A percentile compares a stretch with the other conserved stretches of the same genome.
These are phyloP conservation scores for Populus hybrid DNA, from an alignment of 441 rosid species.

Conservation along the genomic window DNA sequence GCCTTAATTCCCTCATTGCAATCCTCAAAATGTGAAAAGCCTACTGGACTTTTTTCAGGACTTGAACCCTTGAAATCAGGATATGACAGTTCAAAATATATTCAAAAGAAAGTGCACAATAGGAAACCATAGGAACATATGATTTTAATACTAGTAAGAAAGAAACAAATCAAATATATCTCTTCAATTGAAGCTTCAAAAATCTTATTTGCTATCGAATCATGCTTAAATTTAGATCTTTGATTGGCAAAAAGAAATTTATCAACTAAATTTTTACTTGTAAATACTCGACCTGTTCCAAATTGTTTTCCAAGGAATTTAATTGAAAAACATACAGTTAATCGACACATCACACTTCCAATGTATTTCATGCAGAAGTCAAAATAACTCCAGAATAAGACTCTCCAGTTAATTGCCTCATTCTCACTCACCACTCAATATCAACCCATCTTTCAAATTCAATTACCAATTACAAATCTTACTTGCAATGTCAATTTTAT, in stretches of 20 bases:
- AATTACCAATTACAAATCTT: background rate
- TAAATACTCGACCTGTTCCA: background rate
- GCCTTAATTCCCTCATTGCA: constrained; percentile 41
- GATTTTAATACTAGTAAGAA: background rate
- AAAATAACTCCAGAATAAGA: background rate
- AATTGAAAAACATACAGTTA: background rate
- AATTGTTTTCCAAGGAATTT: background rate
- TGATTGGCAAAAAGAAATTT: no score
- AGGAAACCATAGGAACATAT: background rate
- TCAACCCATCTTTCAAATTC: background rate
- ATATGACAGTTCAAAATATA: background rate
- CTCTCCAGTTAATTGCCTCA: background rate
- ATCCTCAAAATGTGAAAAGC: constrained; percentile 27
- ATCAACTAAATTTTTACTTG: background rate
- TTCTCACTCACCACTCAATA: background rate
- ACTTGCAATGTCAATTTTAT: background rate
- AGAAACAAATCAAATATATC: background rate
- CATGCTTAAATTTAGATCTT: background rate
- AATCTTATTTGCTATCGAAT: background rate
- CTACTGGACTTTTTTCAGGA: constrained; percentile 28
- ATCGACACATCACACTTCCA: background rate
- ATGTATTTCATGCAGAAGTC: background rate
- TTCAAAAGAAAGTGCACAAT: background rate
- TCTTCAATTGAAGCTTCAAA: background rate
- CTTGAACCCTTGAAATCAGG: constrained; percentile 28